Conservation (phyloP, 371 early-diverging fungal species). For the Circinella umbellata region DNA sequence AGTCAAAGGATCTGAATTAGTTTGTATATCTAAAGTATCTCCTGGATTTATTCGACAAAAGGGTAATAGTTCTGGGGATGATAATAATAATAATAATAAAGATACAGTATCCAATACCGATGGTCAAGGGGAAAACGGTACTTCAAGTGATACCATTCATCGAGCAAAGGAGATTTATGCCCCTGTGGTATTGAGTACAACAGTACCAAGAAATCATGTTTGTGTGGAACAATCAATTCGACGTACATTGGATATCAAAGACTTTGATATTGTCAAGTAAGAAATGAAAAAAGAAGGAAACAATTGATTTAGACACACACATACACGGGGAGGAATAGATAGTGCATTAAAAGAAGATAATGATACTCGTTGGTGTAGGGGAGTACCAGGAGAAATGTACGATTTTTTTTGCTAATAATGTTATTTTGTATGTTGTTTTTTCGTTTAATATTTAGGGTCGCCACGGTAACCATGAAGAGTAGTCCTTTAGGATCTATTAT, state of each 20-base stretch:
- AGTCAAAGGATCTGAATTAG: slow-evolving; percentile 21
- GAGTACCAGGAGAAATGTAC: too few relatives aligned
- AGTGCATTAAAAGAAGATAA: too few relatives aligned
- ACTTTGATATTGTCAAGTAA: slow-evolving; percentile 55
- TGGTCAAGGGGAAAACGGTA: slow-evolving; percentile 21
- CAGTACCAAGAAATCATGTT: slow-evolving; percentile 56
- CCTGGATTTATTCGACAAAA: slow-evolving; percentile 29
- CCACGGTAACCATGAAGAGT: slow-evolving; percentile 38
- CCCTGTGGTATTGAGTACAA: slow-evolving; percentile 30
- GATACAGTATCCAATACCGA: slow-evolving; percentile 1
- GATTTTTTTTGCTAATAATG: too few relatives aligned
- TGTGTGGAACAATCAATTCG: slow-evolving; percentile 44
- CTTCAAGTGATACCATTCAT: slow-evolving; percentile 23
- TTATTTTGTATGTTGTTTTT: too few relatives aligned
- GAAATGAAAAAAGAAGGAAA: not conserved
- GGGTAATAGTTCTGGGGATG: not conserved
- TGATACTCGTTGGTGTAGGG: too few relatives aligned
- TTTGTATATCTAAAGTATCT: slow-evolving; percentile 27
- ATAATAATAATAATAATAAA: slow-evolving; percentile 3
- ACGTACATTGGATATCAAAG: slow-evolving; percentile 47
- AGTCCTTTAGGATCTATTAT: slow-evolving; percentile 32
- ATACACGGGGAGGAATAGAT: too few relatives aligned
- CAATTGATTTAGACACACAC: too few relatives aligned
- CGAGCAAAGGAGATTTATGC: slow-evolving; percentile 42
- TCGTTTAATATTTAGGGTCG: slow-evolving; percentile 30